Evolutionary conservation across 441 rosid genomes (phyloP), one percentile per base, ranked within the genome.

Genomic region (Geranium incanum): DNA sequence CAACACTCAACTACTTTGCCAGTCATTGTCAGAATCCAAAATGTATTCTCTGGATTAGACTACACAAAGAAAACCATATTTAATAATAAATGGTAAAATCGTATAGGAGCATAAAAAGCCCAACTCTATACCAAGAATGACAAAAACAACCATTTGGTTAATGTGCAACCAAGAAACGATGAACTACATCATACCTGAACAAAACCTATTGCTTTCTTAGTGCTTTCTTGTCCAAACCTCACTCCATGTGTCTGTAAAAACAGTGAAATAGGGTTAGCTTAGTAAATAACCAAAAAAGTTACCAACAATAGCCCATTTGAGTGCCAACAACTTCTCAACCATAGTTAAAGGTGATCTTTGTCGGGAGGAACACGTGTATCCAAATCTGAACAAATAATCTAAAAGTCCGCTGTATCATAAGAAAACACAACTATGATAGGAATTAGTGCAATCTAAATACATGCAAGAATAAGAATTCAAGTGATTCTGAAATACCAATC

Each of bases 171-270:
- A 21, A 21, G 21, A 21, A 21, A 52, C 19, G 67, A 48, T 21
- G 28, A 59, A 33, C 64, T 41, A 72, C 13, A 11, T 68, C 59
- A 52, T 80, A 90, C 97, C 99, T 95, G 96, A 13, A 88, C 74
- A 73, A 95, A 92, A 83, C 97, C 86, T 81, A 92, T 89, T 33
- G 89, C 97, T 80, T 86, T 95, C 83, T 86, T 92, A 28, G 90
- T 88, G 80, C 84, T 84, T 80, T 87, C 87, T 76, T 89, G 88
- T 70, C 97, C 96, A 73, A 84, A 85, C 78, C 93, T 84, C 67
- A 92, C 87, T 4, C 97, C 97, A 33, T 95, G 95, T 6, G 97
- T 95, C 99, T 95, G 81, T 36, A 33, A 52, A 52, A 52, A 0
- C 19, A 52, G 15, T 52, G 19, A 15, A 52, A 52, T 52, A 4